These are phyloP conservation scores for Scalesia atractyloides DNA, from an alignment of 129 eudicot genomes.

Conservation along the genomic window DNA sequence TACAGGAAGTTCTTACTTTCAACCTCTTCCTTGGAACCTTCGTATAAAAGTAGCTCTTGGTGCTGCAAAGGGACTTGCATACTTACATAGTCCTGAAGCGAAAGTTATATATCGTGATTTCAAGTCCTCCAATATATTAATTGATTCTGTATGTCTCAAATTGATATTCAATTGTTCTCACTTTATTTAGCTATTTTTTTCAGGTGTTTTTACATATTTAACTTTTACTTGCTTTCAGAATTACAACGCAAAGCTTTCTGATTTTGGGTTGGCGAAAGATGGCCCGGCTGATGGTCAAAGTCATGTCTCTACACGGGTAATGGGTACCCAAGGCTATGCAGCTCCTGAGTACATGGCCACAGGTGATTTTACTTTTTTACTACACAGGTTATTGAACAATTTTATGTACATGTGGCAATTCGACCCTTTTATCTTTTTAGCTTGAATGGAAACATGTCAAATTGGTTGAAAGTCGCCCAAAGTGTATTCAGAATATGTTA, in stretches of 20 bases:
- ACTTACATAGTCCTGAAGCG: conserved; percentile 71
- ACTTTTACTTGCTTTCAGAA: background rate
- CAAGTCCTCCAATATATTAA: conserved; percentile 67
- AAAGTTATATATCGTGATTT: conserved; percentile 84
- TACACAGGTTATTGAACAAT: background rate
- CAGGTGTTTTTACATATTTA: background rate
- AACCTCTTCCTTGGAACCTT: conserved; percentile 74
- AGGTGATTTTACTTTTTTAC: background rate
- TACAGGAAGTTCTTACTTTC: conserved; percentile 71
- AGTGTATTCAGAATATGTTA: background rate
- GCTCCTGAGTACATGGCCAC: conserved; percentile 16
- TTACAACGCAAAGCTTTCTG: conserved; percentile 12
- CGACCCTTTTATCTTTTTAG: background rate
- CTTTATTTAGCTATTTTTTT: background rate
- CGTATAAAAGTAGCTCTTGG: conserved; percentile 81
- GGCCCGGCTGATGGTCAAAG: background rate
- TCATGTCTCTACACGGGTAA: conserved; percentile 8
- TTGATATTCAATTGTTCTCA: background rate
- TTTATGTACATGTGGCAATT: background rate
- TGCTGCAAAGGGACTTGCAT: conserved; percentile 82
- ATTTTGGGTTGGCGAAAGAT: conserved; percentile 6
- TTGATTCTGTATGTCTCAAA: conserved; percentile 57
- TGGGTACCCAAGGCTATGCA: conserved; percentile 8
- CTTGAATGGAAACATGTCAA: background rate
- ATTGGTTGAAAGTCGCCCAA: background rate